Evolutionary conservation across 805 yeast species (phyloP).

Genomic region (Cyberlindnera mycetangii): DNA sequence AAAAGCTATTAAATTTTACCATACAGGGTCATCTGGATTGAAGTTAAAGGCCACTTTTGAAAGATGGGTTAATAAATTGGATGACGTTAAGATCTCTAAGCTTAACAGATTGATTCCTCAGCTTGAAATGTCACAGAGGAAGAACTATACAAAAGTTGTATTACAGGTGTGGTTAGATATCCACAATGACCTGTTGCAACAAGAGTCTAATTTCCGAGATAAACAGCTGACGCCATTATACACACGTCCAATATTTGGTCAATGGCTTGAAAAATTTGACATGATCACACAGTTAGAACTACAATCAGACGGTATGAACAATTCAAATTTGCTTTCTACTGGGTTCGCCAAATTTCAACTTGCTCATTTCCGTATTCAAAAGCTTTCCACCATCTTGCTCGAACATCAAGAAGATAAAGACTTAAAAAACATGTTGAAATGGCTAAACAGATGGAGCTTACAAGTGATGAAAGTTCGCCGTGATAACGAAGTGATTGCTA

Average conservation of each 20-base stretch:
- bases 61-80: conserved; percentile 13
- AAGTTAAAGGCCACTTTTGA: background rate
- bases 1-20: conserved; percentile 5
- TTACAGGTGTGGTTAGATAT: conserved; percentile 15
- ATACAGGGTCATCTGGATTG: background rate
- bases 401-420: conserved; percentile 26
- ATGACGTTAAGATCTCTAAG: conserved; percentile 3
- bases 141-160: background rate
- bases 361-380: conserved; percentile 13
- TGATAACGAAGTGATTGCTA: conserved; percentile 32
- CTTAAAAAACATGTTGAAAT: conserved; percentile 22
- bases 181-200: background rate
- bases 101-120: background rate
- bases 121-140: background rate
- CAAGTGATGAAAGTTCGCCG: conserved; percentile 31
- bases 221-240: conserved; percentile 1
- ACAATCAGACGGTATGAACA: conserved; percentile 26
- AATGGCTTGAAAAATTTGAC: conserved; percentile 18
- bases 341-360: conserved; percentile 27
- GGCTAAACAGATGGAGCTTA: conserved; percentile 34
- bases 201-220: conserved; percentile 12
- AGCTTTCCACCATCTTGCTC: conserved; percentile 19
- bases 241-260: conserved; percentile 8
- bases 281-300: conserved; percentile 13
- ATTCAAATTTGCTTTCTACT: conserved; percentile 23